Percentiles rank a stretch among this genome's conserved stretches.
These are phyloP conservation scores for Boeremia lycopersici DNA, from an alignment of 2,329 filamentous ascomycete species.

Conservation along the genomic window DNA sequence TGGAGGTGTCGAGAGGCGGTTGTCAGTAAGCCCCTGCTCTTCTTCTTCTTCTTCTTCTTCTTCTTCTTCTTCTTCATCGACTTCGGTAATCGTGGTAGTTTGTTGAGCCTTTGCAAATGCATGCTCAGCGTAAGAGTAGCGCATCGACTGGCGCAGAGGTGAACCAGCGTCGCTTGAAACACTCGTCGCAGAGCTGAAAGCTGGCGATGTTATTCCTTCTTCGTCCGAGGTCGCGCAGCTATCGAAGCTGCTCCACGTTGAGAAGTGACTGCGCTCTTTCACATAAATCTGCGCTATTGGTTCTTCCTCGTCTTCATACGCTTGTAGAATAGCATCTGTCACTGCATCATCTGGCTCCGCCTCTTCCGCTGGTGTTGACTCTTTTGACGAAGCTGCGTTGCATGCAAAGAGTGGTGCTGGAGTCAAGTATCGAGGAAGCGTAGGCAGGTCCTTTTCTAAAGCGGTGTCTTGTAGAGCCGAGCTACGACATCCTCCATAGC, in stretches of 20 bases:
- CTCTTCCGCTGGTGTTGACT: slow-evolving; percentile 5
- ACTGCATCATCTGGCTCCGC: slow-evolving; percentile 1
- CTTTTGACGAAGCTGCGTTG: slow-evolving; percentile 5
- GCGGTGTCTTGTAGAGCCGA: slow-evolving; percentile 22
- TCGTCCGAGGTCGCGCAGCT: slow-evolving; percentile 36
- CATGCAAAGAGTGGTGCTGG: slow-evolving; percentile 40
- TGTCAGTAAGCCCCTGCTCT: background rate
- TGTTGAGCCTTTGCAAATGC: slow-evolving; percentile 13
- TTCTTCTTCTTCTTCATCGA: slow-evolving; percentile 6
- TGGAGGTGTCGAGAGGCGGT: slow-evolving; percentile 27
- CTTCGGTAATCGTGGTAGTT: slow-evolving; percentile 12
- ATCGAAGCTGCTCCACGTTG: slow-evolving; percentile 39
- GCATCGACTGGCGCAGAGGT: slow-evolving; percentile 27
- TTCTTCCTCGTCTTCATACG: slow-evolving; percentile 24
- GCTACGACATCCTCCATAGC: slow-evolving; percentile 28
- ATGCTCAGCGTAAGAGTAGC: slow-evolving; percentile 27
- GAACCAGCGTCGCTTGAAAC: slow-evolving; percentile 35
- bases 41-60: slow-evolving; percentile 15
- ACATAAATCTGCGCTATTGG: slow-evolving; percentile 17
- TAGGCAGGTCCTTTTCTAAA: slow-evolving; percentile 39
- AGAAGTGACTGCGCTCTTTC: slow-evolving; percentile 42
- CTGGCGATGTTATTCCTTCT: slow-evolving; percentile 36
- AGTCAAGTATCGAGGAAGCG: slow-evolving; percentile 37
- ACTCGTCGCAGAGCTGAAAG: slow-evolving; percentile 42
- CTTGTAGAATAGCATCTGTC: slow-evolving; percentile 17